Evolutionary conservation across 2,329 filamentous ascomycete genomes (phyloP), one percentile per base, ranked within the genome.

Genomic region (Scleromitrula shiraiana): DNA sequence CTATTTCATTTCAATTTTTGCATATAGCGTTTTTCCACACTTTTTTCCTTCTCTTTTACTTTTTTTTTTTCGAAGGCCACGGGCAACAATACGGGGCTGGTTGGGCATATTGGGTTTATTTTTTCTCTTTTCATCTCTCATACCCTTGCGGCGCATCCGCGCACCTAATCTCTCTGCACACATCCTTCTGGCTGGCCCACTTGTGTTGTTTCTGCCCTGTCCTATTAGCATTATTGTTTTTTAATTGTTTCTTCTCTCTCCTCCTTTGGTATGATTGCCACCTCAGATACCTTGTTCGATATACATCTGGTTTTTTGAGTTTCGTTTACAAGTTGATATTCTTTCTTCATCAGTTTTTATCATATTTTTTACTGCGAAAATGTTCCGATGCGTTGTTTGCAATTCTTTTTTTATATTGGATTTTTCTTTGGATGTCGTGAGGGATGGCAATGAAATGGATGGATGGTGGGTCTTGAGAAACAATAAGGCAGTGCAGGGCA

Each of bases 241-340:
- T 56, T 60, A 59, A 59, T 60, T 57, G 48, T 58, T 55, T 51
- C 54, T 56, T 53, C 57, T 56, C 53, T 54, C 46, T 51, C 56
- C 49, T 33, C 54, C 50, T 50, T 53, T 46, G 54, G 48, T 47
- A 50, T 40, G 32, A 38, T 49, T 46, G 59, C 66, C 63, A 56
- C 23, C 46, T 68, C 71, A 72, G 71, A 77, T 77, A 77, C 75
- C 74, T 77, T 77, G 74, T 77, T 76, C 73, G 69, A 77, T 74
- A 74, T 73, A 74, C 65, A 60, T 50, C 41, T 56, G 45, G 46
- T 54, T 56, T 55, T 46, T 47, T 52, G 35, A 41, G 55, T 51
- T 43, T 40, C 50, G 43, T 50, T 41, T 30, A n/a, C n/a, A n/a
- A n/a, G n/a, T n/a, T n/a, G n/a, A n/a, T n/a, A n/a, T 27, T 17